Base-by-base conservation (phyloP, 306 rosid genomes). In the Rosa persica region DNA sequence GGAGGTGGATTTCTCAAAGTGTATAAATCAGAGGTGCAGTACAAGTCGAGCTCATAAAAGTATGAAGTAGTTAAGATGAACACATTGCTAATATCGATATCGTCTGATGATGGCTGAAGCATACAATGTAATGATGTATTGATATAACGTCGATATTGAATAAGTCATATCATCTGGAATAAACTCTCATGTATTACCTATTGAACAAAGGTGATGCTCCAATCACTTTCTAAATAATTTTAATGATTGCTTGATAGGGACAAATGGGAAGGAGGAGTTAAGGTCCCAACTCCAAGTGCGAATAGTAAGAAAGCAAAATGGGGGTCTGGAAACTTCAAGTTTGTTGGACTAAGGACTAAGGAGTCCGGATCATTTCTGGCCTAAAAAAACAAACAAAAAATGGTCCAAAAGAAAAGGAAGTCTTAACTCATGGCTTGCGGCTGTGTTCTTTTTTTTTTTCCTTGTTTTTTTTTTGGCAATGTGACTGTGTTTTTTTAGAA, bases 371-470 rank as follows among this genome's bases (percentile, higher is more conserved):
- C 52, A 38, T 42, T 71, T 43, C 12, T 42, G 38, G 34, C 49
- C 64, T 54, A 60, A 19, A n/a, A n/a, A 55, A 55, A 20, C 43
- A 39, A 39, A 39, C 25, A 12, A 54, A 36, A 23, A 67, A 73
- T 48, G 82, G 74, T 83, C 84, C 79, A 81, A 85, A 22, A 39
- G 8, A 39, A 39, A 6, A 39, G 7, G 8, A 39, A 39, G 6
- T 39, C 43, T 39, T 39, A 39, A 39, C 43, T 39, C 6, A 39
- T 39, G 43, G 43, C 36, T 30, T 30, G 36, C 2, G 36, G 36
- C 36, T 2, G 2, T 39, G 8, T n/a, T n/a, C n/a, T n/a, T n/a
- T n/a, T n/a, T n/a, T n/a, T n/a, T n/a, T n/a, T n/a, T n/a, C n/a
- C n/a, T n/a, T n/a, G n/a, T n/a, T n/a, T n/a, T n/a, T n/a, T n/a